A percentile compares a stretch with the other conserved stretches of the same genome.
These are phyloP conservation scores for Ogataea hybrid DNA, from an alignment of 1,139 yeast genomes.

Conservation along the genomic window DNA sequence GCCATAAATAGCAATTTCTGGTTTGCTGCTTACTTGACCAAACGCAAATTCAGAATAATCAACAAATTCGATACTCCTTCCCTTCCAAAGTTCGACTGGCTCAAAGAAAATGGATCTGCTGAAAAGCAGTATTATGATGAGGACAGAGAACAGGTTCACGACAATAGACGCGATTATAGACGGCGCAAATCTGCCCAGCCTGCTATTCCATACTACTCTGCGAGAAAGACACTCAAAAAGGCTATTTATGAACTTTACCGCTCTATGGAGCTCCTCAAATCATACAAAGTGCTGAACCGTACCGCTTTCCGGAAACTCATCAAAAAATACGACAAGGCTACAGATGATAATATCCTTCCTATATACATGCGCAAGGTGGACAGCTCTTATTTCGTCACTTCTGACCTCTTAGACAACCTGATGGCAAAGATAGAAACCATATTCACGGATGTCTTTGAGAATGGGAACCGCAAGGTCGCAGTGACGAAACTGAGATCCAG, in stretches of 20 bases:
- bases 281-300: conserved; percentile 73
- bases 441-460: conserved; percentile 65
- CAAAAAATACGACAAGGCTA: conserved; percentile 83
- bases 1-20: conserved; percentile 21
- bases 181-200: conserved; percentile 17
- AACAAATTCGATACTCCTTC: conserved; percentile 55
- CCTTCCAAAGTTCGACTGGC: conserved; percentile 50
- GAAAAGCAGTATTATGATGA: conserved; percentile 36
- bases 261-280: conserved; percentile 71
- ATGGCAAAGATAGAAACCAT: conserved; percentile 63
- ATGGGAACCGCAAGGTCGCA: conserved; percentile 71
- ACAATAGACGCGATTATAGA: conserved; percentile 35
- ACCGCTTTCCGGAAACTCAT: conserved; percentile 88
- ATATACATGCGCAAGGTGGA: conserved; percentile 60
- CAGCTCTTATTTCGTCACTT: conserved; percentile 55
- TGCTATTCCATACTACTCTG: conserved; percentile 62
- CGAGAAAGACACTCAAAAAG: conserved; percentile 69
- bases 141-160: conserved; percentile 19
- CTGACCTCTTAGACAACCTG: conserved; percentile 65
- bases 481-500: conserved; percentile 66
- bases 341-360: conserved; percentile 46
- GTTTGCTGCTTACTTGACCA: conserved; percentile 24
- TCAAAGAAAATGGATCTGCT: conserved; percentile 29
- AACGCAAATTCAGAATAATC: conserved; percentile 35
- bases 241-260: conserved; percentile 83